Evolutionary conservation across 441 rosid species (phyloP), one percentile per base, ranked within the genome.

Genomic region (Populus trichocarpa): DNA sequence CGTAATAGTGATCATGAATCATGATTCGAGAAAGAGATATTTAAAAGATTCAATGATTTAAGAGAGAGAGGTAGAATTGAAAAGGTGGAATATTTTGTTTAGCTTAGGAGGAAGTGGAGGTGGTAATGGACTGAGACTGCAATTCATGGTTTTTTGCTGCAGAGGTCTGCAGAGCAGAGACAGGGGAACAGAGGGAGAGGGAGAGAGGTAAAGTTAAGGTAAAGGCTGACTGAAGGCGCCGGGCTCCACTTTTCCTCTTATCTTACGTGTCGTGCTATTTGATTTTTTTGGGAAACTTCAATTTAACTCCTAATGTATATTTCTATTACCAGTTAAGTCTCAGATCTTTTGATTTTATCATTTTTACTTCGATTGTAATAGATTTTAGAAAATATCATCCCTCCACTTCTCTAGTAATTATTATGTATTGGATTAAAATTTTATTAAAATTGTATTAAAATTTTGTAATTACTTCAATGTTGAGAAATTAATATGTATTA

Each of bases 151-250:
- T 57, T 40, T 38, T 46, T 14, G 57, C 57, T 16, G 67, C 69
- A 76, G 36, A 71, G 20, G 66, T 50, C 26, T 67, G 69, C 5
- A 40, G 69, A 64, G 73, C 82, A 61, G 74, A 26, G 53, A 73
- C 74, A 59, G 38, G 70, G 63, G 36, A 26, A 14, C 67, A 59
- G 20, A 7, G 73, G 40, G 30, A 10, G 67, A 53, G 67, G 32
- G 22, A 61, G 5, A 16, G 67, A n/a, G 33, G 64, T 2, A 53
- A 70, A 53, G 78, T 78, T 18, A 69, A 72, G 71, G 76, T 70
- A 28, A 69, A 71, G 66, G 6, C 28, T 23, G 80, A 83, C 83
- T 82, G 87, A 42, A 67, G 88, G 85, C 84, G 85, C 80, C 88
- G 81, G 85, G 75, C 18, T 80, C 87, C 87, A 85, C 75, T 30